A percentile compares a stretch with the other conserved stretches of the same genome.
Evolutionary conservation across 257 asterid genomes (phyloP).

Genomic region (Scutellaria barbata): DNA sequence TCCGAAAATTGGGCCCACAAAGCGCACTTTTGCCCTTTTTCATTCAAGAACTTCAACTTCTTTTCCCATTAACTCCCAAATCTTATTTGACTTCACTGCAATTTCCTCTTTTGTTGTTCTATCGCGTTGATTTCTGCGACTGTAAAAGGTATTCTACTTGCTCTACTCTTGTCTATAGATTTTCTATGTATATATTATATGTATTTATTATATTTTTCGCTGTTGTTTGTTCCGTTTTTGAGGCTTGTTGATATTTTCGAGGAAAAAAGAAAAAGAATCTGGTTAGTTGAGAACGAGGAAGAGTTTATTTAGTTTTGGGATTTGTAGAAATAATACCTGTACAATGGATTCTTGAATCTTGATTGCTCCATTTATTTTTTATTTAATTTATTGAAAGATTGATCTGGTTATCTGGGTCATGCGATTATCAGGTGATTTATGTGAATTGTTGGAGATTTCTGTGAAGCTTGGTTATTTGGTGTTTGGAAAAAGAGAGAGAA

Average conservation of each 20-base stretch:
- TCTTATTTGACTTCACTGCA: constrained; percentile 25
- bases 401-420: constrained; percentile 19
- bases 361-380: background rate
- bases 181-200: background rate
- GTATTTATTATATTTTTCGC: background rate
- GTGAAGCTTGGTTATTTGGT: constrained; percentile 1
- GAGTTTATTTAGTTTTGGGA: background rate
- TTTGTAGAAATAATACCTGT: constrained; percentile 19
- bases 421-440: constrained; percentile 31
- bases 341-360: constrained; percentile 11
- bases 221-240: constrained; percentile 24
- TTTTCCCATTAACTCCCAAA: constrained; percentile 12
- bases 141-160: constrained; percentile 29
- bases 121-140: constrained; percentile 32
- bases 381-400: constrained; percentile 4
- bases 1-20: constrained; percentile 65
- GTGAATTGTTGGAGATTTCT: constrained; percentile 10
- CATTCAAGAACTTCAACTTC: constrained; percentile 23
- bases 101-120: background rate
- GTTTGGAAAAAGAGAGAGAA: constrained; percentile 14
- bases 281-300: background rate
- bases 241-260: constrained; percentile 1
- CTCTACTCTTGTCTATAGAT: background rate
- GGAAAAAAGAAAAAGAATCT: background rate
- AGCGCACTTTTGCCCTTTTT: constrained; percentile 51